Evolutionary conservation across 2,329 filamentous ascomycete genomes (phyloP).

Genomic region (Aureobasidium sp.): DNA sequence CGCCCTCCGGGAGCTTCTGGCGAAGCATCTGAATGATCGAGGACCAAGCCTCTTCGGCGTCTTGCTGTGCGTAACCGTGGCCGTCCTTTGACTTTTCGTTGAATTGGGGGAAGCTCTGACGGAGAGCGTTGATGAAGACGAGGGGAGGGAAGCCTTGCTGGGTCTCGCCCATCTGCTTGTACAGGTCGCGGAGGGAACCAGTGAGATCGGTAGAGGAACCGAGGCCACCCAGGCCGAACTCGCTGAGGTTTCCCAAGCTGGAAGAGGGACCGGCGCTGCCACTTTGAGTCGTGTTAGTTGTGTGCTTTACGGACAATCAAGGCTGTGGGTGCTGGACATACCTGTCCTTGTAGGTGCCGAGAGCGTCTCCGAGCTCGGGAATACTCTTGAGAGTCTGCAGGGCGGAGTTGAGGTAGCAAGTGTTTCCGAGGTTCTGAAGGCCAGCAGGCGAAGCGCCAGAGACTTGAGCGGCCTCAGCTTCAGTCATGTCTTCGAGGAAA

Average conservation of each 20-base stretch:
- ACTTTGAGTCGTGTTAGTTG: neutral
- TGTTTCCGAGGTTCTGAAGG: slow-evolving; percentile 88
- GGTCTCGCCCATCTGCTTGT: slow-evolving; percentile 81
- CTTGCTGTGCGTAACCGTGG: slow-evolving; percentile 88
- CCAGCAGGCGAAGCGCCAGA: slow-evolving; percentile 82
- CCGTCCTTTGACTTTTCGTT: slow-evolving; percentile 78
- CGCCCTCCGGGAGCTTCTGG: slow-evolving; percentile 57
- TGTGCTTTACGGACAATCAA: no score
- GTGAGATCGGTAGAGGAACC: slow-evolving; percentile 64
- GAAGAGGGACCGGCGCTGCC: slow-evolving; percentile 18
- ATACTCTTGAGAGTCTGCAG: slow-evolving; percentile 81
- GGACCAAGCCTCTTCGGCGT: slow-evolving; percentile 97
- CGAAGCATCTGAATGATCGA: slow-evolving; percentile 82
- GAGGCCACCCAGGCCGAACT: slow-evolving; percentile 50
- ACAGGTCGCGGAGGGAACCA: slow-evolving; percentile 69
- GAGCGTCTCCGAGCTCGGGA: slow-evolving; percentile 78
- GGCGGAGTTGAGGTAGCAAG: slow-evolving; percentile 96
- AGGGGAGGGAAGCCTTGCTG: slow-evolving; percentile 79
- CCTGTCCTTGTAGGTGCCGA: slow-evolving; percentile 51
- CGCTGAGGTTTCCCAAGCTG: slow-evolving; percentile 33
- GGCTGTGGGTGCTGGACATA: neutral
- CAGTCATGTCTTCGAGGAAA: slow-evolving; percentile 96
- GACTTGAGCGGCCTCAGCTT: slow-evolving; percentile 76
- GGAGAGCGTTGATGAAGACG: slow-evolving; percentile 72
- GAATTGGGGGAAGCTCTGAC: slow-evolving; percentile 80